phyloP scores from a whole-genome alignment of 768 basidiomycete species.

The Suillus decipiens region DNA sequence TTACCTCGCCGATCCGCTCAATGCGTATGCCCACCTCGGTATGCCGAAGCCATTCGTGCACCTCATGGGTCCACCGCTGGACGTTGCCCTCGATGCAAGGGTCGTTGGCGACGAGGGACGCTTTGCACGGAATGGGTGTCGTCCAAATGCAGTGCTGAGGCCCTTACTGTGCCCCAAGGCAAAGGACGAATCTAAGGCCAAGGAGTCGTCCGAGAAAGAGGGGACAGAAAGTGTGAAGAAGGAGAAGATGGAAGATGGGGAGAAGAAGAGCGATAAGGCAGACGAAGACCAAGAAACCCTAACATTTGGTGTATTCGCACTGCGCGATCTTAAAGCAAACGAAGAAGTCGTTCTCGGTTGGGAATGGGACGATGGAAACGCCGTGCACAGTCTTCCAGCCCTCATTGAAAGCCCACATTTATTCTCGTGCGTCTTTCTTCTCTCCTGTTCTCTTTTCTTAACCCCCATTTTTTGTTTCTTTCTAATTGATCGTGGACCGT shows the following conservation, averaged over 20 bases:
- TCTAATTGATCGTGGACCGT: background rate
- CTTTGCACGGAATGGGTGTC: constrained; percentile 57
- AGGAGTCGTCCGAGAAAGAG: constrained; percentile 9
- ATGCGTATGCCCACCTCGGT: constrained; percentile 82
- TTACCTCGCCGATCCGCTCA: constrained; percentile 80
- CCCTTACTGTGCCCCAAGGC: constrained; percentile 40
- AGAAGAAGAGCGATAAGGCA: constrained; percentile 20
- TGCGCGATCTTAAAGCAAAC: constrained; percentile 68
- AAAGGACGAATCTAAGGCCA: constrained; percentile 13
- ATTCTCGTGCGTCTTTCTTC: constrained; percentile 52
- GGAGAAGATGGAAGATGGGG: constrained; percentile 11
- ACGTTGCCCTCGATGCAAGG: constrained; percentile 80
- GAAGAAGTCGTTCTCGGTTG: constrained; percentile 91
- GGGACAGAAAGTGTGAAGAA: constrained; percentile 16
- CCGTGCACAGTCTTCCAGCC: constrained; percentile 76
- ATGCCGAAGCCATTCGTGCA: constrained; percentile 86
- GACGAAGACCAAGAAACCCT: constrained; percentile 40
- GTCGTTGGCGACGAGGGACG: constrained; percentile 65
- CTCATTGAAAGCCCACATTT: constrained; percentile 57
- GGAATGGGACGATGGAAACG: constrained; percentile 96
- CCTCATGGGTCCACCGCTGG: constrained; percentile 73
- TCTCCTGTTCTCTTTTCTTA: constrained; percentile 15
- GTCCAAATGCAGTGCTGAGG: constrained; percentile 48
- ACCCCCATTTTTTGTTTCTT: constrained; percentile 15
- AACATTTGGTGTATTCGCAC: constrained; percentile 79